phyloP scores from a whole-genome alignment of 768 basidiomycete genomes.

The Phaeotremella fagi region DNA sequence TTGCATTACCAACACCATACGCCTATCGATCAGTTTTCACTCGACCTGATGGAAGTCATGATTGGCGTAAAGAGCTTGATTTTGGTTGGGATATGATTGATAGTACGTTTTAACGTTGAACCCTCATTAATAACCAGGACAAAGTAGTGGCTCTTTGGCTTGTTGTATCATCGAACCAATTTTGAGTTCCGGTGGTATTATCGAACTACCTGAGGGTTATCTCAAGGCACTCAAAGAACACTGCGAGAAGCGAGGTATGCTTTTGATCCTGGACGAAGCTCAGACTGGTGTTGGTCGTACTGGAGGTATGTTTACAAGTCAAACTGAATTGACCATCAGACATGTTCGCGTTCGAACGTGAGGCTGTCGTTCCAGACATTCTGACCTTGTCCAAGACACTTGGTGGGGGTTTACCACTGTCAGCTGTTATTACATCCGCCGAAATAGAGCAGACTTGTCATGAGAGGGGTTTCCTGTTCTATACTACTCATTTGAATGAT shows the following conservation, averaged over 20 bases:
- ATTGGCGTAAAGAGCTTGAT: constrained; percentile 34
- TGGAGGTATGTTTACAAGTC: constrained; percentile 14
- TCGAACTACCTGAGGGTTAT: constrained; percentile 33
- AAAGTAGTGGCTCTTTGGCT: constrained; percentile 22
- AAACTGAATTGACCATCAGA: constrained; percentile 3
- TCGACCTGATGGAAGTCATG: constrained; percentile 24
- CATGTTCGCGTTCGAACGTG: constrained; percentile 34
- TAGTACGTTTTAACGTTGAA: constrained; percentile 4
- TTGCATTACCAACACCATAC: constrained; percentile 24
- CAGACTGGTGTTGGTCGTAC: constrained; percentile 33
- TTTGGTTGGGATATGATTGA: constrained; percentile 36
- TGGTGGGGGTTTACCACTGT: constrained; percentile 34
- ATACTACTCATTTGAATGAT: constrained; percentile 34
- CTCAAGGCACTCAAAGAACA: constrained; percentile 25
- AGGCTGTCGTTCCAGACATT: constrained; percentile 35
- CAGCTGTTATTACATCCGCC: constrained; percentile 19
- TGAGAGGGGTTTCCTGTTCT: constrained; percentile 27
- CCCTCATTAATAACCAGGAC: constrained; percentile 14
- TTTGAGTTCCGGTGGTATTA: constrained; percentile 32
- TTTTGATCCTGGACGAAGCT: constrained; percentile 38
- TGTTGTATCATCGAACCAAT: constrained; percentile 37
- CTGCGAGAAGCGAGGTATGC: constrained; percentile 34
- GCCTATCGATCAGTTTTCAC: constrained; percentile 26
- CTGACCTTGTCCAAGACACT: constrained; percentile 37
- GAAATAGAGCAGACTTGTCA: constrained; percentile 13